A percentile compares a stretch with the other conserved stretches of the same genome.
phyloP scores from a whole-genome alignment of 768 basidiomycete genomes.

The Kwoniella bestiolae region DNA sequence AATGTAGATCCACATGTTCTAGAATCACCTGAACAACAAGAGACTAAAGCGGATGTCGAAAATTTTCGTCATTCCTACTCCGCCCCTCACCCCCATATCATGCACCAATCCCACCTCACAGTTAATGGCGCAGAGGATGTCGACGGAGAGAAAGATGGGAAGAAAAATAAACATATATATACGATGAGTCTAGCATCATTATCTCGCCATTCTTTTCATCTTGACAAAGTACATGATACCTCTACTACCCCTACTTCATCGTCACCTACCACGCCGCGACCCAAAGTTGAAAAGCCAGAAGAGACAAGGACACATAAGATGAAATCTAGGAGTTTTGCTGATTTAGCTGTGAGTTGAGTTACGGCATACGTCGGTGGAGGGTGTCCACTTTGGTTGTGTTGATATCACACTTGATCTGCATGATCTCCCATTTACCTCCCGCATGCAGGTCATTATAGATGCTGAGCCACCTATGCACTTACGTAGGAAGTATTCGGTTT shows the following conservation, averaged over 20 bases:
- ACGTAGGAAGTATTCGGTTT: constrained; percentile 11
- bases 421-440: not conserved
- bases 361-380: constrained; percentile 21
- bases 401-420: not conserved
- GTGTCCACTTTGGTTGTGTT: constrained; percentile 10
- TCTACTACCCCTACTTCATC: not conserved
- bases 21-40: not conserved
- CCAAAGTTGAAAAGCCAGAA: not conserved
- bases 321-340: constrained; percentile 22
- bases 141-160: not conserved
- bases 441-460: not conserved
- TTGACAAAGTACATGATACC: not conserved
- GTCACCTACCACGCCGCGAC: not conserved
- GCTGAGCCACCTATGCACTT: not conserved
- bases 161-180: not conserved
- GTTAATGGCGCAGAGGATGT: not conserved
- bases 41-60: not conserved
- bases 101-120: not conserved
- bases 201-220: not conserved
- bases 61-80: not conserved
- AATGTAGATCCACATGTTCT: not conserved
- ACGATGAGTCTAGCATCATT: not conserved
- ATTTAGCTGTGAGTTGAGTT: constrained; percentile 25
- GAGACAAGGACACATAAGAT: not conserved
- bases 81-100: too few species aligned